Percentiles rank a stretch among this genome's conserved stretches.
phyloP scores from a whole-genome alignment of 805 yeast species.

The Kodamaea hsintzibuensis region DNA sequence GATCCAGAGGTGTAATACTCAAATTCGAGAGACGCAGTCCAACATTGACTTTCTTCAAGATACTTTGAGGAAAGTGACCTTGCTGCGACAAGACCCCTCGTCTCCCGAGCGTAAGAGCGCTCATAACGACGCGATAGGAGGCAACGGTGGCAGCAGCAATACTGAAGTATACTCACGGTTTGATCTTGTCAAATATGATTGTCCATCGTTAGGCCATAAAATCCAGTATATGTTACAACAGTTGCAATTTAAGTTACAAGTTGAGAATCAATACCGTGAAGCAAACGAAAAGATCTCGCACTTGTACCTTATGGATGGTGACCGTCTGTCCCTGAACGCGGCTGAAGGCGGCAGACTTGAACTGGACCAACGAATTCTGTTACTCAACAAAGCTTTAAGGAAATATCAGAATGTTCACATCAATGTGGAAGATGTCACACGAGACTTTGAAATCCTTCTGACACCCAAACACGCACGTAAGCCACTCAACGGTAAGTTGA shows the following conservation, averaged over 20 bases:
- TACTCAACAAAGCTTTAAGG: constrained; percentile 79
- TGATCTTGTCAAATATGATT: constrained; percentile 87
- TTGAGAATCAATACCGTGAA: constrained; percentile 88
- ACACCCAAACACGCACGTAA: constrained; percentile 77
- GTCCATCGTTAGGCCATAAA: constrained; percentile 91
- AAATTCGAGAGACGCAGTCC: constrained; percentile 86
- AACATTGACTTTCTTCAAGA: constrained; percentile 87
- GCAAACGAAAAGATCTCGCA: constrained; percentile 89
- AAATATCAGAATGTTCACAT: constrained; percentile 89
- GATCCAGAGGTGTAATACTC: constrained; percentile 86
- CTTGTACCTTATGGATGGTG: constrained; percentile 89
- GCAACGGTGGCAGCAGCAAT: constrained; percentile 5
- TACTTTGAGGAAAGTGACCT: constrained; percentile 61
- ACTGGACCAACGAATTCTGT: constrained; percentile 79
- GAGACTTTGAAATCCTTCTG: constrained; percentile 64
- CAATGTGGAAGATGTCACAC: constrained; percentile 59
- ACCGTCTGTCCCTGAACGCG: constrained; percentile 76
- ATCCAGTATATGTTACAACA: constrained; percentile 96
- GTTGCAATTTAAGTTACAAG: constrained; percentile 88
- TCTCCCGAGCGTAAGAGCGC: constrained; percentile 11
- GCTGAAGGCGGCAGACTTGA: constrained; percentile 88
- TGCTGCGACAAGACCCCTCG: constrained; percentile 18
- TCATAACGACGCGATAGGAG: neutral
- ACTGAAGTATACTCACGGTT: constrained; percentile 54
- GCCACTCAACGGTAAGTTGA: constrained; percentile 79